Evolutionary conservation across 495 filamentous ascomycete species (phyloP), one percentile per base, ranked within the genome.

Genomic region (Penicillium simplicissimum): DNA sequence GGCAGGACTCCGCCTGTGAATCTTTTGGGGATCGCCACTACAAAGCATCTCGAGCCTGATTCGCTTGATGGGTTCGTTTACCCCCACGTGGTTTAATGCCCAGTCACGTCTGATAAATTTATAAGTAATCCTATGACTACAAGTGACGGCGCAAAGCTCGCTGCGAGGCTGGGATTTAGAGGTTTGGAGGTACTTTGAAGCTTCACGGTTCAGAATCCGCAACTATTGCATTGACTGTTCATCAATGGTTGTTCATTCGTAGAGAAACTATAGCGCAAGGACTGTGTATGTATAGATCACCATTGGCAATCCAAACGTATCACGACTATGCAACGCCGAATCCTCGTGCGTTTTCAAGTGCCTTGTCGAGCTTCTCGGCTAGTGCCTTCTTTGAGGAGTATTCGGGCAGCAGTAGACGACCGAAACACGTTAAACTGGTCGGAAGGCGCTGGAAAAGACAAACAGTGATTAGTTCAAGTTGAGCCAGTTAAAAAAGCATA

Each of bases 311-410:
- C 31, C 10, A 7, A 53, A 52, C 1, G 9, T 1, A 40, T 28
- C 40, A 33, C 21, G 58, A 33, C 76, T 69, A 84, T 47, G 80
- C 81, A 74, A 89, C 87, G 47, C 95, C 95, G 74, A 98, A 98
- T n/a, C 95, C 95, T 69, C 88, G 85, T n/a, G 88, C 85, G 74
- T 97, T 95, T 75, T 93, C 88, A 65, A 98, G 72, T 48, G 95
- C 95, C 79, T 91, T 84, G 35, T 78, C 79, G 61, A 98, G 76
- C 72, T 92, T 92, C 74, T 88, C 78, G 68, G 83, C 80, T 73
- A 98, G 66, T 57, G 89, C 85, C 59, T 87, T 85, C 67, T 79
- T 82, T 28, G 81, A 84, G 11, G 71, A 79, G 70, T 97, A 98
- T 75, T 93, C 89, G 9, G 95, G 95, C 52, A 98, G 71, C 60